Evolutionary conservation across 2,329 filamentous ascomycete genomes (phyloP), one percentile per base, ranked within the genome.

Genomic region (Xylaria sp.): DNA sequence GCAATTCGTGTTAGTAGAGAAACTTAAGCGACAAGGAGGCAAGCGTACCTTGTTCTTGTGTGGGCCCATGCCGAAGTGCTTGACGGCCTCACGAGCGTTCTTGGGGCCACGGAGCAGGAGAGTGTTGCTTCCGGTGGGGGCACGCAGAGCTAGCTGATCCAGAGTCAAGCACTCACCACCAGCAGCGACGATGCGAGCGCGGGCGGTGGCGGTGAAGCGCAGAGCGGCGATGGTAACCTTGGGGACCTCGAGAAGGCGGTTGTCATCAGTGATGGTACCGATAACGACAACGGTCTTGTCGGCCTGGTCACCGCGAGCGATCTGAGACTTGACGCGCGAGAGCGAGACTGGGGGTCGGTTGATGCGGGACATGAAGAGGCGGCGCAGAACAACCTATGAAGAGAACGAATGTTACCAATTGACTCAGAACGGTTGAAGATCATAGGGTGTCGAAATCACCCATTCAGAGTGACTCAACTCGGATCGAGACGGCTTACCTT

Each of bases 51-150:
- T 99, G 91, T 97, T 87, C 84, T 90, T 94, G 90, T 99, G 96
- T 75, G 96, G 96, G 76, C 96, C 97, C 79, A 99, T 92, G 82
- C 97, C 96, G 82, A 99, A 99, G 88, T 99, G 97, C 92, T 97
- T 98, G 84, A 98, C 87, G 73, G 96, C 93, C 90, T 99, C 96
- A 82, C 96, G 91, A 78, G 93, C 84, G 86, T 98, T 98, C 93
- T 97, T 99, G 84, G 96, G 94, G 74, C 96, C 96, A 83, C 96
- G 93, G 82, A 99, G 91, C 79, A 98, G 91, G 78, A 99, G 88
- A 75, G 96, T 98, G 91, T 98, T 97, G 87, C 91, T 90, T 80
- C 96, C 96, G 77, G 95, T 99, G 75, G 96, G 96, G 78, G 94
- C 91, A 81, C 95, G 92, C 80, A 97, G 90, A 77, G 96, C 96